These are phyloP conservation scores for Asterochloris erici DNA, from an alignment of 139 green algal genomes.

Conservation along the genomic window DNA sequence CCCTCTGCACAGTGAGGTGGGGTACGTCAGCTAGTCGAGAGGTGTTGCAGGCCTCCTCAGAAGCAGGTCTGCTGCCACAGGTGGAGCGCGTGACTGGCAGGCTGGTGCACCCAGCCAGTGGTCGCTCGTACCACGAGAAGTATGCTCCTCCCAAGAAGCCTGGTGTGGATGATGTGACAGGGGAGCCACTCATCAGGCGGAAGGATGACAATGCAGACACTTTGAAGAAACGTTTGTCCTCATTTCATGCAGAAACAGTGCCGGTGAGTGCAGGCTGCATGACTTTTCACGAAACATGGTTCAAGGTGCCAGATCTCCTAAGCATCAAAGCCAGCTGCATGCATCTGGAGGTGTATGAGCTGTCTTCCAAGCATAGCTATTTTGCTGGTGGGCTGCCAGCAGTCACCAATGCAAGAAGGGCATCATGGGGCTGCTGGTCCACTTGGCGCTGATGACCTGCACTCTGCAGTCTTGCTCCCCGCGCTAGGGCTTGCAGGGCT, in stretches of 20 bases:
- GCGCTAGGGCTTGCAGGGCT: too few relatives aligned
- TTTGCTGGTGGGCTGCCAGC: too few relatives aligned
- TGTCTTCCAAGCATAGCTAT: too few relatives aligned
- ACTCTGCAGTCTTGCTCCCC: too few relatives aligned
- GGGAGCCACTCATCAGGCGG: constrained; percentile 91
- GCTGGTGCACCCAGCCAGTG: constrained; percentile 85
- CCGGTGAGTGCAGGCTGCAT: constrained; percentile 47
- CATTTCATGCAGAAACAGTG: constrained; percentile 91
- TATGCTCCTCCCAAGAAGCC: constrained; percentile 85
- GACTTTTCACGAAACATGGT: neutral
- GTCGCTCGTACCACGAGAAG: constrained; percentile 95
- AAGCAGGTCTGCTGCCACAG: constrained; percentile 28
- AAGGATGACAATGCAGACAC: constrained; percentile 99
- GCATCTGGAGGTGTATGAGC: too few relatives aligned
- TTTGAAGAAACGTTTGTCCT: constrained; percentile 81
- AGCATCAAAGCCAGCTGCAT: too few relatives aligned
- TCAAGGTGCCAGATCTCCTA: too few relatives aligned
- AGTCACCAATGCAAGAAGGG: too few relatives aligned
- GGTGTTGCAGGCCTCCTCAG: neutral
- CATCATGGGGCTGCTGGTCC: too few relatives aligned
- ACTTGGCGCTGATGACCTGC: too few relatives aligned
- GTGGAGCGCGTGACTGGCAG: constrained; percentile 91
- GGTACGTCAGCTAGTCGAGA: too few relatives aligned
- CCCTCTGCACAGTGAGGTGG: neutral
- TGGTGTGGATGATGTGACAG: constrained; percentile 77